These are phyloP conservation scores for Colletotrichum viniferum DNA, from an alignment of 2,329 filamentous ascomycete genomes.

Conservation along the genomic window DNA sequence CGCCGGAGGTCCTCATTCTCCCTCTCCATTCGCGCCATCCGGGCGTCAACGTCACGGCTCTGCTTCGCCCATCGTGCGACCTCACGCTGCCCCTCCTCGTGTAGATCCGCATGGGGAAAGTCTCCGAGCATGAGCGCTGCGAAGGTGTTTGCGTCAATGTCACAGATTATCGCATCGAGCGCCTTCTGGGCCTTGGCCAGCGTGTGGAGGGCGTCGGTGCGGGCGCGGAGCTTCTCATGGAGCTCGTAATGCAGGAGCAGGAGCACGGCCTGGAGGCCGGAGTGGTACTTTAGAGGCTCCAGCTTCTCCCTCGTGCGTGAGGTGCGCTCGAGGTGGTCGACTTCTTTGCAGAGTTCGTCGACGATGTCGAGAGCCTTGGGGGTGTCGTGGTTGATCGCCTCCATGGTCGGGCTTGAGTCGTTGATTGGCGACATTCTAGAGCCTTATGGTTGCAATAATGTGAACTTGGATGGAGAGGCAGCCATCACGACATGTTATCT, in stretches of 20 bases:
- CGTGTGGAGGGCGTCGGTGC: not conserved
- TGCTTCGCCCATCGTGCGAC: fast-evolving
- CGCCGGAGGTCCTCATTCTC: not conserved
- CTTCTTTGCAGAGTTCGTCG: not conserved
- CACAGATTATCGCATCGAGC: not conserved
- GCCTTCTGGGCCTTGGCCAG: not conserved
- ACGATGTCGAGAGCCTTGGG: not conserved
- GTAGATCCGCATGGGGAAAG: not conserved
- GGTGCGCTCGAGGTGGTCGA: not conserved
- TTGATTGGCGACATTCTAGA: not conserved
- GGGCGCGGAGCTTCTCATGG: not conserved
- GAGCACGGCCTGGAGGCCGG: not conserved
- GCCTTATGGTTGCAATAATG: not conserved
- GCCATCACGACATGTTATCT: fast-evolving
- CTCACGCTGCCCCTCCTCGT: not conserved
- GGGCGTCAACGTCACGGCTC: not conserved
- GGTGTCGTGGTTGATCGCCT: not conserved
- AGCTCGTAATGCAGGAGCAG: not conserved
- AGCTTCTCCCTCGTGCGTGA: not conserved
- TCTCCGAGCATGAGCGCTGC: not conserved
- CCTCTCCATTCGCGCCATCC: not conserved
- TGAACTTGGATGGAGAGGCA: not conserved
- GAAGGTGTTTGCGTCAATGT: not conserved
- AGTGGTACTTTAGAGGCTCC: not conserved
- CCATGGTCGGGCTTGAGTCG: not conserved